These are phyloP conservation scores for Globisporangium yorkense DNA, from an alignment of 352 stramenopile genomes.

Conservation along the genomic window DNA sequence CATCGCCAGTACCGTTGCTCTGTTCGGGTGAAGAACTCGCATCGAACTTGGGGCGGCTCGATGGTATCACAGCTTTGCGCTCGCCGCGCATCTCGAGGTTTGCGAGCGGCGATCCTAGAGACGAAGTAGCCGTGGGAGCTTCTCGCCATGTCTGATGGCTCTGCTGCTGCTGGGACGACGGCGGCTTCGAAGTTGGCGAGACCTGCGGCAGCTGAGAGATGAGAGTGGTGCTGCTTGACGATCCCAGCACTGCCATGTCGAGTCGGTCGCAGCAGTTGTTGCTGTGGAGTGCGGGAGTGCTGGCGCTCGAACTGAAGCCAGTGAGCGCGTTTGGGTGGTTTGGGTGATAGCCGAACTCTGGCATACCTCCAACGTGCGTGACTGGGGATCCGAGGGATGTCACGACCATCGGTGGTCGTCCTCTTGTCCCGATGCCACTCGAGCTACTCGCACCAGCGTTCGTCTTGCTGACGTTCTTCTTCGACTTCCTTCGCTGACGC, in stretches of 20 bases:
- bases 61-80: background rate
- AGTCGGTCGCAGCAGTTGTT: background rate
- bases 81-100: slow-evolving; percentile 5
- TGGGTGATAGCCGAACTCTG: background rate
- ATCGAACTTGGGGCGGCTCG: background rate
- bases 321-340: background rate
- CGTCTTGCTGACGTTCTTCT: background rate
- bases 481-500: background rate
- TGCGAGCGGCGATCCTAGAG: background rate
- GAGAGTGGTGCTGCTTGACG: background rate
- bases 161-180: background rate
- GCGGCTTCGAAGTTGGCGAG: background rate
- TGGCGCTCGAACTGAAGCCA: background rate
- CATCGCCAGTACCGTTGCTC: background rate
- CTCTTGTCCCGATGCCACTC: background rate
- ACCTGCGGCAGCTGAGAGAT: background rate
- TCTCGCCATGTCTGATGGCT: background rate
- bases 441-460: background rate
- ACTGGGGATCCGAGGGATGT: slow-evolving; percentile 2
- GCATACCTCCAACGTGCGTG: background rate
- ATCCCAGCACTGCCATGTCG: background rate
- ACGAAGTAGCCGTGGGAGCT: background rate
- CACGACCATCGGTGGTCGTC: background rate
- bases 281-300: background rate
- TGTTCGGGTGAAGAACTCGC: background rate